Evolutionary conservation across 1,139 yeast genomes (phyloP), one percentile per base, ranked within the genome.

Genomic region (Scheffersomyces segobiensis): DNA sequence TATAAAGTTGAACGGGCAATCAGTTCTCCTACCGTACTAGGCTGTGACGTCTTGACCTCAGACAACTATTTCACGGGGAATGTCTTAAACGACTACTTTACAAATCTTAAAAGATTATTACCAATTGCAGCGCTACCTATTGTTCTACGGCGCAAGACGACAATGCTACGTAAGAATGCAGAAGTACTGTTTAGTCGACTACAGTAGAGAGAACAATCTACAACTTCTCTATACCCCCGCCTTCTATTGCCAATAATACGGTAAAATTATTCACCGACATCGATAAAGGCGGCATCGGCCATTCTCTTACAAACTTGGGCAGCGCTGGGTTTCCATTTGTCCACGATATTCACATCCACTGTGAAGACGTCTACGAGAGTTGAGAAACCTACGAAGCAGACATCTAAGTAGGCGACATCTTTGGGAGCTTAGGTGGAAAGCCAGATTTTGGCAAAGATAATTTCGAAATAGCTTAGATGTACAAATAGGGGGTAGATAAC

Each of bases 61-160:
- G 89, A 86, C 68, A 83, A 79, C 61, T 86, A 84, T 72, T 86
- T 81, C 79, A 78, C 79, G 53, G 89, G 89, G 57, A 71, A 76
- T 56, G 71, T 73, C 20, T 74, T 86, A 62, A 81, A 79, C 62
- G 80, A 83, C 62, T 75, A 83, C 60, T 84, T 84, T 66, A 67
- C 77, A 49, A 76, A 78, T 68, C 82, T 75, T 66, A 79, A 49
- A 63, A 67, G 46, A 66, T 84, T 59, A 71, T 85, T 67, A 81
- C 88, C 59, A 86, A 86, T 65, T 85, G 84, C 54, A 77, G 87
- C 52, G 88, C 85, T 42, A 74, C 72, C 46, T 86, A 85, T 74
- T 84, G 88, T 69, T 71, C 86, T 46, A 82, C 88, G 47, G 88
- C 87, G 56, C 89, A 85, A 71, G 90, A 86, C 70, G 90, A 86